These are phyloP conservation scores for Cyberlindnera bimundalis DNA, from an alignment of 805 yeast genomes.

Conservation along the genomic window DNA sequence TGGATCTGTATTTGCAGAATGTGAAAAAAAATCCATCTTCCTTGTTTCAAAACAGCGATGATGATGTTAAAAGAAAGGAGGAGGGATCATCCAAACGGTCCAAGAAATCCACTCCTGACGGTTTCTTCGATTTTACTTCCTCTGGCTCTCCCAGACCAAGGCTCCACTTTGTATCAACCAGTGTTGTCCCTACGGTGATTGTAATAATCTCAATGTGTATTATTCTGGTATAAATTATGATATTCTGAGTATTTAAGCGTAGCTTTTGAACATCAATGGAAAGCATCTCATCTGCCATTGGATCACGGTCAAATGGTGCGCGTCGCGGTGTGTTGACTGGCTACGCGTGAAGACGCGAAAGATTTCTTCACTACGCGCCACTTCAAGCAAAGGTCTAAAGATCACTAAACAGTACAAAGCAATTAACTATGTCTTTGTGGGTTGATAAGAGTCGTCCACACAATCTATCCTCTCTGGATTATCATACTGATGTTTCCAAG, in stretches of 20 bases:
- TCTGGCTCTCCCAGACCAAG: not conserved
- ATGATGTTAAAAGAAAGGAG: too few relatives aligned
- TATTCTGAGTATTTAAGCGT: too few relatives aligned
- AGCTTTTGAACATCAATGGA: not conserved
- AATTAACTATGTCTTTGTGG: conserved; percentile 84
- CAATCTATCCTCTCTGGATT: conserved; percentile 58
- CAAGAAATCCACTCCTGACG: not conserved
- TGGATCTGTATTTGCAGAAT: conserved; percentile 9
- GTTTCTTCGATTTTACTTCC: conserved; percentile 9
- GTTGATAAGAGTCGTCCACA: conserved; percentile 91
- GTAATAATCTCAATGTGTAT: not conserved
- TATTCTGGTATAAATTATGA: conserved; percentile 1
- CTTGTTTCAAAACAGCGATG: conserved; percentile 3
- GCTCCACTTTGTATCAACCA: too few relatives aligned
- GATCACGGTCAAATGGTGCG: too few relatives aligned
- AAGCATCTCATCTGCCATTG: not conserved
- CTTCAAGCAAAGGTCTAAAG: not conserved
- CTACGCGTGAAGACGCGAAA: too few relatives aligned
- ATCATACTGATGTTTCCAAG: conserved; percentile 60
- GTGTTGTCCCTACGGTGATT: too few relatives aligned
- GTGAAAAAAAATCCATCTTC: conserved; percentile 16
- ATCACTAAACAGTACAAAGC: not conserved
- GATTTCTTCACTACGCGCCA: too few relatives aligned
- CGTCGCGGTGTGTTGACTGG: too few relatives aligned
- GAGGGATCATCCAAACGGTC: too few relatives aligned